These are phyloP conservation scores for Globisporangium uncinulatum DNA, from an alignment of 352 stramenopile genomes.

Conservation along the genomic window DNA sequence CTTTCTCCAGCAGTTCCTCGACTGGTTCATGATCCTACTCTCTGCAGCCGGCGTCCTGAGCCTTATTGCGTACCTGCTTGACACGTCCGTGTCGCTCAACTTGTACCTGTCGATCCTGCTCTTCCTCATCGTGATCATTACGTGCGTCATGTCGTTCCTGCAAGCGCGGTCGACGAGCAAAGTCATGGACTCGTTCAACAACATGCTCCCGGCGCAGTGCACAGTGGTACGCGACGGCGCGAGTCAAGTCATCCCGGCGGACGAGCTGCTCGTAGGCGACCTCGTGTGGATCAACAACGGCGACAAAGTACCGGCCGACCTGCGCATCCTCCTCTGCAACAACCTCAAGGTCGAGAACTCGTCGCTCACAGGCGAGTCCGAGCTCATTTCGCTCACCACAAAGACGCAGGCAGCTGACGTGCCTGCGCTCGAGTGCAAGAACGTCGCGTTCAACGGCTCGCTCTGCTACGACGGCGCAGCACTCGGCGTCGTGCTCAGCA, in stretches of 20 bases:
- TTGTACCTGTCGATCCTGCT: constrained; percentile 46
- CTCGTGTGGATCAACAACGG: constrained; percentile 85
- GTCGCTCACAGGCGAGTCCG: constrained; percentile 79
- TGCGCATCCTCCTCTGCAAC: constrained; percentile 93
- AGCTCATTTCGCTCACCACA: constrained; percentile 70
- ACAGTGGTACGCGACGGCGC: constrained; percentile 77
- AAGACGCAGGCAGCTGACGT: constrained; percentile 69
- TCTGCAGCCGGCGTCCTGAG: constrained; percentile 25
- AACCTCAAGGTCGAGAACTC: constrained; percentile 90
- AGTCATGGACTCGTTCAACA: constrained; percentile 85
- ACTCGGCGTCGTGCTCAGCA: constrained; percentile 61
- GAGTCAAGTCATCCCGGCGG: constrained; percentile 71
- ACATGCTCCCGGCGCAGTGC: constrained; percentile 78
- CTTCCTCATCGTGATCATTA: constrained; percentile 41
- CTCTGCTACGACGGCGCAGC: constrained; percentile 69
- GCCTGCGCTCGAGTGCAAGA: constrained; percentile 79
- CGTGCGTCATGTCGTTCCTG: constrained; percentile 52
- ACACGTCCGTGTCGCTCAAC: constrained; percentile 33
- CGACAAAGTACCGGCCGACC: constrained; percentile 93
- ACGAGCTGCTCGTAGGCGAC: constrained; percentile 81
- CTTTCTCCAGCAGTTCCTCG: constrained; percentile 41
- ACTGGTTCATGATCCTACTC: constrained; percentile 43
- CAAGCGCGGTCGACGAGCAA: constrained; percentile 76
- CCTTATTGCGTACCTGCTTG: constrained; percentile 31
- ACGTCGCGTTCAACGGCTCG: constrained; percentile 76